Percentiles rank a stretch among this genome's conserved stretches.
Evolutionary conservation across 805 yeast genomes (phyloP).

Genomic region (Spathaspora girioi): DNA sequence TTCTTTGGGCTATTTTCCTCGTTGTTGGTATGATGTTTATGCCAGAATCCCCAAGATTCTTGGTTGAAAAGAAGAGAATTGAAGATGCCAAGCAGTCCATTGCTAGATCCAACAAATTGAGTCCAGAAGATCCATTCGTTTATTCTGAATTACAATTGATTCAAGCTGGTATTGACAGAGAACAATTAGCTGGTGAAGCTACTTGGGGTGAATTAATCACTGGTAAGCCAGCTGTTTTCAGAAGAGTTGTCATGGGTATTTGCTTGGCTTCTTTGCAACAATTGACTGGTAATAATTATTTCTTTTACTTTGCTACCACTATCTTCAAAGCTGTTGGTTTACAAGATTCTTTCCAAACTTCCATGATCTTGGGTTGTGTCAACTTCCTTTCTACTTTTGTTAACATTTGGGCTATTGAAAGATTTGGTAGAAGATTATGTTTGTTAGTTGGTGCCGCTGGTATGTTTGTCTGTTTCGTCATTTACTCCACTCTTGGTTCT

Average conservation of each 20-base stretch:
- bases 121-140: conserved; percentile 51
- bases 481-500: conserved; percentile 61
- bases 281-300: conserved; percentile 59
- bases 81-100: conserved; percentile 55
- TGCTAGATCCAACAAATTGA: conserved; percentile 55
- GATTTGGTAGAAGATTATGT: conserved; percentile 47
- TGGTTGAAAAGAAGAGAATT: conserved; percentile 45
- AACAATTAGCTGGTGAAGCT: conserved; percentile 59
- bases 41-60: conserved; percentile 71
- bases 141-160: conserved; percentile 51
- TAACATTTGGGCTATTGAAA: conserved; percentile 48
- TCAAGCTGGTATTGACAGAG: conserved; percentile 60
- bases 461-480: conserved; percentile 54
- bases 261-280: conserved; percentile 59
- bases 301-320: conserved; percentile 60
- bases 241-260: conserved; percentile 55
- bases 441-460: conserved; percentile 42
- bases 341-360: conserved; percentile 52
- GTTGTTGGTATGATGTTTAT: conserved; percentile 50
- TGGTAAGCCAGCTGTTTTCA: conserved; percentile 60
- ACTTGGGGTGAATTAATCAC: conserved; percentile 60
- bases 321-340: conserved; percentile 51
- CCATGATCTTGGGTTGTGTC: conserved; percentile 51
- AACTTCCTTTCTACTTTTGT: conserved; percentile 54
- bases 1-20: conserved; percentile 51